Base-by-base conservation (phyloP, 163 green algal species). In the Coccomyxa subellipsoidea region DNA sequence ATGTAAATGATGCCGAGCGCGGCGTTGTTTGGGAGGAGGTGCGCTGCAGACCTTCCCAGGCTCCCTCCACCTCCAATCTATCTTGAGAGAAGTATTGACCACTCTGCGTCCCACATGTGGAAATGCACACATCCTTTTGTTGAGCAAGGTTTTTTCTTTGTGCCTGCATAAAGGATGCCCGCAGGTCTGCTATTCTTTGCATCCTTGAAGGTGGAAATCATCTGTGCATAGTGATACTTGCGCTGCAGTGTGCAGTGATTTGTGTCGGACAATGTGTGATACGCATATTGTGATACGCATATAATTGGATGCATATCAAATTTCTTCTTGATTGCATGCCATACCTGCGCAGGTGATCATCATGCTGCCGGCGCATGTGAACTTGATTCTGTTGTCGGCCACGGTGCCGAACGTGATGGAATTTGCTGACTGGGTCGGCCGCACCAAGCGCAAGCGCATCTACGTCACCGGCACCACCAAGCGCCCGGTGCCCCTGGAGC, bases 341-440 rank as follows among this genome's bases (percentile, higher is more conserved):
- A 18, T 18, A 18, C 47, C 23, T 18, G 4, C 71, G 85, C 90
- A 97, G 91, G 93, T 96, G 25, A 99, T 99, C 91, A 98, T 99
- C 87, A 97, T 99, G 95, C 90, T 98, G 39, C 96, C 96, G 1
- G 89, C 92, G 0, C 93, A 97, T 87, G 90, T 97, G 77, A 95
- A 93, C 38, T 89, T 98, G 36, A 90, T 99, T 29, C 86, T 98
- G 81, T 91, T 99, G 5, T 95, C 89, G 12, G 95, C 96, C 71
- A 98, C 96, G 21, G 95, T 93, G 31, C 96, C 96, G 76, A 99
- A 99, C 83, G 95, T 98, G 7, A 92, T 95, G 83, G 96, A 99
- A 85, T 99, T 99, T 92, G 96, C 96, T 3, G 94, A 96, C 83
- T 99, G 96, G 96, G 92, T 99, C 75, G 96, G 96, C 3, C 89